Percentiles rank a stretch among this genome's conserved stretches.
Conservation (phyloP, 768 basidiomycete species). For the Sporobolomyces pararoseus region DNA sequence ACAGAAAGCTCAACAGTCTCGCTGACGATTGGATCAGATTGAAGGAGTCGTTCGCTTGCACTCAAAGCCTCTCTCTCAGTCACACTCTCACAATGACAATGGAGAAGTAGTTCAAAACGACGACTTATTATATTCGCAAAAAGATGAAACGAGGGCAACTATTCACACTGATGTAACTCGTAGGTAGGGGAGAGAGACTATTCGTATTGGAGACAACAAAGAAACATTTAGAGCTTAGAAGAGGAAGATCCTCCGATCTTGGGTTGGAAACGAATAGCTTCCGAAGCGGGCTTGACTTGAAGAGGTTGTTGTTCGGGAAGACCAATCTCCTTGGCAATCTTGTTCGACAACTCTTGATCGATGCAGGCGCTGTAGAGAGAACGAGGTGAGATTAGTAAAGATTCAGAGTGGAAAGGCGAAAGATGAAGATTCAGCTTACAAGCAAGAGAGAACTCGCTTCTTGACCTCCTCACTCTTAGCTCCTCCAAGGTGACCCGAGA, state of each 20-base stretch:
- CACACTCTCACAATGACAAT: too few species aligned
- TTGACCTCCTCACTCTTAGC: constrained; percentile 47
- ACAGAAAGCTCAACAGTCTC: too few species aligned
- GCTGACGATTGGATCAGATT: too few species aligned
- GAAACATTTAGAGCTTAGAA: background rate
- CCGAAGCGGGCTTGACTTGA: constrained; percentile 30
- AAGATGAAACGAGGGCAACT: too few species aligned
- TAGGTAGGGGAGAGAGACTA: too few species aligned
- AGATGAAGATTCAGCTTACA: constrained; percentile 44
- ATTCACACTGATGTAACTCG: too few species aligned
- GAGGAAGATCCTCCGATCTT: constrained; percentile 6
- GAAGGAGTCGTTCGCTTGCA: too few species aligned
- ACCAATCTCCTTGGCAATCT: constrained; percentile 72
- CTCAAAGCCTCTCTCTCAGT: too few species aligned
- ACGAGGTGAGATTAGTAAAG: background rate
- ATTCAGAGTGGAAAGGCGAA: background rate
- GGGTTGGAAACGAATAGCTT: constrained; percentile 32
- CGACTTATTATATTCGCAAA: too few species aligned
- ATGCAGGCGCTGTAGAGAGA: constrained; percentile 53
- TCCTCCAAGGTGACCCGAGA: constrained; percentile 50
- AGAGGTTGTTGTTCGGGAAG: constrained; percentile 43
- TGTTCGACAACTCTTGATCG: constrained; percentile 67
- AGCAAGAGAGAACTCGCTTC: constrained; percentile 54
- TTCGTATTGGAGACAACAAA: too few species aligned
- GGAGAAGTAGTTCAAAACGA: too few species aligned